phyloP scores from a whole-genome alignment of 2,329 filamentous ascomycete genomes.

The Aspergillus sp. region DNA sequence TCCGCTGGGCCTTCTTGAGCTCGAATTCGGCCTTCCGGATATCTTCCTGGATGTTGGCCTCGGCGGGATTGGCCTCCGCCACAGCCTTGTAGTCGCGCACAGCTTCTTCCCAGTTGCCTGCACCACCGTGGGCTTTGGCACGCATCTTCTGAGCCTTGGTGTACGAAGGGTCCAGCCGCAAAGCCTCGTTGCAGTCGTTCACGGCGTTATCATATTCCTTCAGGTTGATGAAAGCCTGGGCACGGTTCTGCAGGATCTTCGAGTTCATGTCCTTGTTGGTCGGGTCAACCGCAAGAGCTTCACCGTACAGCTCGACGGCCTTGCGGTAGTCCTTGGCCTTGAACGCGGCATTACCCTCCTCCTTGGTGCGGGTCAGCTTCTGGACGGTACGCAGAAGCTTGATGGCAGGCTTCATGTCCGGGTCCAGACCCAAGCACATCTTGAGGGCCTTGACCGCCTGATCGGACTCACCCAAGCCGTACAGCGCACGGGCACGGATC shows the following conservation, averaged over 20 bases:
- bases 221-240: constrained; percentile 73
- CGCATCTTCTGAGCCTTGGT: constrained; percentile 90
- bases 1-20: constrained; percentile 94
- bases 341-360: constrained; percentile 87
- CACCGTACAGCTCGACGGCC: constrained; percentile 80
- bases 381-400: constrained; percentile 88
- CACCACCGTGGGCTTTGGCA: constrained; percentile 81
- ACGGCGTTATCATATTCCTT: constrained; percentile 83
- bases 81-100: constrained; percentile 86
- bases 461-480: constrained; percentile 89
- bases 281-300: constrained; percentile 82
- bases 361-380: constrained; percentile 89
- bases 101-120: constrained; percentile 89
- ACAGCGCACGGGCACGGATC: constrained; percentile 81
- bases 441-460: constrained; percentile 92
- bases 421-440: constrained; percentile 84
- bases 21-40: constrained; percentile 89
- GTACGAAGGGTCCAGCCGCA: constrained; percentile 80
- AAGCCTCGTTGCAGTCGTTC: constrained; percentile 78
- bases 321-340: constrained; percentile 77
- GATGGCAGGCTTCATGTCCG: constrained; percentile 84
- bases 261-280: constrained; percentile 88
- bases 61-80: constrained; percentile 76
- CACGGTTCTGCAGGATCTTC: constrained; percentile 91
- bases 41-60: constrained; percentile 77